These are phyloP conservation scores for Aureobasidium sp. DNA, from an alignment of 2,329 filamentous ascomycete species.

Conservation along the genomic window DNA sequence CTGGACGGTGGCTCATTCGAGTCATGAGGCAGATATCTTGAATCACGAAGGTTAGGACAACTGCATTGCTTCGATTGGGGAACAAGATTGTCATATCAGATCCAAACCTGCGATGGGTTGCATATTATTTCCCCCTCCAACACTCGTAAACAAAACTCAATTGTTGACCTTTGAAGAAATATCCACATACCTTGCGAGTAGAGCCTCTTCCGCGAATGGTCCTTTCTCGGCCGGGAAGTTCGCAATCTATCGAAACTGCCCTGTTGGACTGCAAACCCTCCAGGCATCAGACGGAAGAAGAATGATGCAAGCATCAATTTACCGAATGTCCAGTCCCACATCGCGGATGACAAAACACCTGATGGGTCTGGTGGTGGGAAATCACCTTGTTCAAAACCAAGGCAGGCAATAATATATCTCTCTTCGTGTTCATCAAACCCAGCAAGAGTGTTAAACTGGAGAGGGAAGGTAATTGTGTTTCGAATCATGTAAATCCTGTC, in stretches of 20 bases:
- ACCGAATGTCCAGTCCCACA: too few relatives aligned
- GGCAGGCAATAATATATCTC: background rate
- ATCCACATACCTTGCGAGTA: background rate
- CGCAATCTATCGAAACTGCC: background rate
- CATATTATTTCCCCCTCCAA: background rate
- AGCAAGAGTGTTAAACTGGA: too few relatives aligned
- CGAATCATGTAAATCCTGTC: background rate
- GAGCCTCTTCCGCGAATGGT: background rate
- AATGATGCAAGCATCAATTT: too few relatives aligned
- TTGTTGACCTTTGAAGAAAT: background rate
- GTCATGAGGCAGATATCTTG: background rate
- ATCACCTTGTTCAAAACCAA: background rate
- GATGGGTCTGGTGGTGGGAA: background rate
- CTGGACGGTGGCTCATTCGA: too few relatives aligned
- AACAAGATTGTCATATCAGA: background rate
- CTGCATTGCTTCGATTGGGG: background rate
- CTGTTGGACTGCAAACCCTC: background rate
- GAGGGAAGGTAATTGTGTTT: background rate
- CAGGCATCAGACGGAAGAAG: too few relatives aligned
- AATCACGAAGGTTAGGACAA: background rate
- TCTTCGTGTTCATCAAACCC: background rate
- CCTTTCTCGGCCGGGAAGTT: slow-evolving; percentile 2
- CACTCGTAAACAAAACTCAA: background rate
- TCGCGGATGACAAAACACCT: slow-evolving; percentile 1
- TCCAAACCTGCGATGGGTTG: background rate